phyloP scores from a whole-genome alignment of 345 rosid genomes.

The Nasturtium officinale region DNA sequence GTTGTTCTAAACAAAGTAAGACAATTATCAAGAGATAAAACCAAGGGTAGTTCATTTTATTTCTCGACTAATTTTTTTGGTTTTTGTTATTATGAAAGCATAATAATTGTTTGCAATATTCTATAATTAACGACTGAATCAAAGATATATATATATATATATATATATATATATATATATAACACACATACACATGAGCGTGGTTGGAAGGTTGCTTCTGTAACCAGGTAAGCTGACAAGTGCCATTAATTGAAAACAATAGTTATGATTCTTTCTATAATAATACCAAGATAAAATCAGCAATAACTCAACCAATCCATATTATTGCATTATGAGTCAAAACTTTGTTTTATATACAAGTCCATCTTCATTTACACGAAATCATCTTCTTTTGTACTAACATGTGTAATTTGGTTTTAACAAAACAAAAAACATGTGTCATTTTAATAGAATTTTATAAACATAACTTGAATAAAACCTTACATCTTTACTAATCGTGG shows the following conservation, averaged over 20 bases:
- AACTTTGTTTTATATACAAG: constrained; percentile 2
- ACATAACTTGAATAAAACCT: background rate
- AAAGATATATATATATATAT: background rate
- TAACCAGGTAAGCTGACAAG: constrained; percentile 44
- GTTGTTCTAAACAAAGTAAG: background rate
- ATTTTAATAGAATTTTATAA: background rate
- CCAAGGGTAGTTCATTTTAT: background rate
- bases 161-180: background rate
- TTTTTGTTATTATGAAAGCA: background rate
- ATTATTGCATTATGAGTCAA: background rate
- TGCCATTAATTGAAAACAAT: constrained; percentile 32
- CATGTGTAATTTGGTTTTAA: background rate
- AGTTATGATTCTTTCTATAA: background rate
- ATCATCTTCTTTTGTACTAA: constrained; percentile 10
- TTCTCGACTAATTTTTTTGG: background rate
- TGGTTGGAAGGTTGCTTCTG: constrained; percentile 40
- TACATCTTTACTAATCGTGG: background rate
- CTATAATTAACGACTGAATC: background rate
- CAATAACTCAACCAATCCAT: background rate
- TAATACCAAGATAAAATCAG: background rate
- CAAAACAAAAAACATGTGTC: too few species aligned
- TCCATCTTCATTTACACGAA: constrained; percentile 13
- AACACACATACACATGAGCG: background rate
- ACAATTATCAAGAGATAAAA: constrained; percentile 10
- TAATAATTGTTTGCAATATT: background rate